phyloP scores from a whole-genome alignment of 495 filamentous ascomycete species.

The Penicillium manginii region DNA sequence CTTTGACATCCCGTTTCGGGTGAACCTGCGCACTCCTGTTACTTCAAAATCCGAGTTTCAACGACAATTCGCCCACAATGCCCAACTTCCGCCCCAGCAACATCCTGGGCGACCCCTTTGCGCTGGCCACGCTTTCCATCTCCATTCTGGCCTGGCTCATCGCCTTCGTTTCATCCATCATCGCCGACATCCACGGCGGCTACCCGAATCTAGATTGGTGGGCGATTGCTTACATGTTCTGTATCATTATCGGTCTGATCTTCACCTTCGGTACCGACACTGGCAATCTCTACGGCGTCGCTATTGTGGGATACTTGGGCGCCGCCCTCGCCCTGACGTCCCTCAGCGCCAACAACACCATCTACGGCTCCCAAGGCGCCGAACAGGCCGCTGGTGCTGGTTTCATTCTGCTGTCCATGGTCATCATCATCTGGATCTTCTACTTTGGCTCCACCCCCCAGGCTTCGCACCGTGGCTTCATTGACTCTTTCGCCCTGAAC shows the following conservation, averaged over 20 bases:
- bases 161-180: conserved; percentile 81
- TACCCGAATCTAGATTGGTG: conserved; percentile 94
- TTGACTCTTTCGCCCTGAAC: conserved; percentile 93
- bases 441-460: conserved; percentile 94
- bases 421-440: conserved; percentile 96
- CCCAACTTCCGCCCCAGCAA: conserved; percentile 78
- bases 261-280: conserved; percentile 81
- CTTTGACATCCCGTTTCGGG: not conserved
- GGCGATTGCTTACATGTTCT: conserved; percentile 82
- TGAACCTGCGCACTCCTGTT: conserved; percentile 54
- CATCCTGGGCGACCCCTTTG: conserved; percentile 95
- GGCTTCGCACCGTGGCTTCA: conserved; percentile 84
- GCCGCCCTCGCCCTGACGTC: conserved; percentile 82
- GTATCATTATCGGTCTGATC: conserved; percentile 76
- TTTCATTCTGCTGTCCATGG: conserved; percentile 94
- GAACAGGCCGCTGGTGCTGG: conserved; percentile 89
- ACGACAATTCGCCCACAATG: conserved; percentile 32
- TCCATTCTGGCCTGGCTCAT: conserved; percentile 92
- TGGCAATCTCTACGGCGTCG: conserved; percentile 84
- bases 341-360: conserved; percentile 77
- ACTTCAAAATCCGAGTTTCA: conserved; percentile 6
- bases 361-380: conserved; percentile 70
- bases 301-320: conserved; percentile 84
- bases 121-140: conserved; percentile 91
- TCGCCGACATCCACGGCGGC: conserved; percentile 60